These are phyloP conservation scores for Fusarium paranaense DNA, from an alignment of 2,329 filamentous ascomycete species.

Conservation along the genomic window DNA sequence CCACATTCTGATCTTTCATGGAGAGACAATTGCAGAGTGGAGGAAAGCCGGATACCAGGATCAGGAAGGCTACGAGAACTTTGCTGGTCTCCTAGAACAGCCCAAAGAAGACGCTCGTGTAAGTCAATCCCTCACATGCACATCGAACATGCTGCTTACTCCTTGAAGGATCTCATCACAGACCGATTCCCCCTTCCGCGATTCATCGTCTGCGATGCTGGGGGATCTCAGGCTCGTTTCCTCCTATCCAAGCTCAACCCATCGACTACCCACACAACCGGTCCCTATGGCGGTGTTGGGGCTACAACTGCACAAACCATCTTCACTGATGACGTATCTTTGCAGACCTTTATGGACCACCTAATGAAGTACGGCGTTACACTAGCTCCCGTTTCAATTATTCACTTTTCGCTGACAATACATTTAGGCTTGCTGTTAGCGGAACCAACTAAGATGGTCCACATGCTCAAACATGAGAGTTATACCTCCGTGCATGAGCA, in stretches of 20 bases:
- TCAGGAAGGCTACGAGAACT: conserved; percentile 98
- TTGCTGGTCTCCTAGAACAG: conserved; percentile 85
- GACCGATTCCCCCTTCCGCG: conserved; percentile 98
- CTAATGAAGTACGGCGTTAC: conserved; percentile 86
- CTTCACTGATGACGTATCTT: conserved; percentile 97
- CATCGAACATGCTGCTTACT: conserved; percentile 25
- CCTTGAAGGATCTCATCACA: conserved; percentile 85
- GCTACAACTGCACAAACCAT: conserved; percentile 94
- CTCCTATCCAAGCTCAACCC: conserved; percentile 96
- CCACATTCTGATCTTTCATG: conserved; percentile 99
- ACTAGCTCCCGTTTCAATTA: neutral
- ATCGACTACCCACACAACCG: conserved; percentile 94
- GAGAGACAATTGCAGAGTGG: conserved; percentile 98
- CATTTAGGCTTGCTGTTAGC: conserved; percentile 68
- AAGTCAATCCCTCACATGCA: conserved; percentile 51
- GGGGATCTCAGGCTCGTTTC: conserved; percentile 97
- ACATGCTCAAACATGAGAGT: neutral
- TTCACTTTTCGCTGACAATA: neutral
- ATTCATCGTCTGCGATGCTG: conserved; percentile 99
- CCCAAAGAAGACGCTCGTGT: conserved; percentile 97
- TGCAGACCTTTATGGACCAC: conserved; percentile 99
- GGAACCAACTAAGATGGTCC: conserved; percentile 65
- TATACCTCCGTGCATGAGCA: neutral
- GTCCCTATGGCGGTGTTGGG: conserved; percentile 88
- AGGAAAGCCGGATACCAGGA: conserved; percentile 98